These are phyloP conservation scores for Phytopythium ostracodes DNA, from an alignment of 352 stramenopile genomes.

Conservation along the genomic window DNA sequence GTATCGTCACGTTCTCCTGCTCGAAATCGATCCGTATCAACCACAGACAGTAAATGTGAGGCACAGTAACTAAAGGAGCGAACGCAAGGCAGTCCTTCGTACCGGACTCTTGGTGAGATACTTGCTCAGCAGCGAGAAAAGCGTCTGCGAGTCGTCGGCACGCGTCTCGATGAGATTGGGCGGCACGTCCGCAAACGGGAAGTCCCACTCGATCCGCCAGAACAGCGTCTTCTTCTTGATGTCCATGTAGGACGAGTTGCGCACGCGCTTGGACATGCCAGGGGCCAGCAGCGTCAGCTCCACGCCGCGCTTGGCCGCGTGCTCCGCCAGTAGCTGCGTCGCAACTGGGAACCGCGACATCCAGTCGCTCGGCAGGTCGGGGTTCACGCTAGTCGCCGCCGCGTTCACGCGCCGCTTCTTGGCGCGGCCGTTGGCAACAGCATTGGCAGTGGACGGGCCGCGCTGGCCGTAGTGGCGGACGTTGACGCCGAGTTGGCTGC, in stretches of 20 bases:
- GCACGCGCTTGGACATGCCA: slow-evolving; percentile 74
- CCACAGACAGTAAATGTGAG: not conserved
- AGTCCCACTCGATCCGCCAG: slow-evolving; percentile 80
- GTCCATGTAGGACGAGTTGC: slow-evolving; percentile 78
- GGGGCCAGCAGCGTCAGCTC: slow-evolving; percentile 65
- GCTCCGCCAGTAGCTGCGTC: slow-evolving; percentile 64
- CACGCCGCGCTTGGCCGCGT: slow-evolving; percentile 64
- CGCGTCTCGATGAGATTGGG: slow-evolving; percentile 48
- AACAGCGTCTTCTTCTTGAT: slow-evolving; percentile 52
- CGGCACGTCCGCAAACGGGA: slow-evolving; percentile 42
- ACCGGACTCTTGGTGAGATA: slow-evolving; percentile 61
- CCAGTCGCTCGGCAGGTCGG: slow-evolving; percentile 67
- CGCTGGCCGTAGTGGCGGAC: slow-evolving; percentile 25
- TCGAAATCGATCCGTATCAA: not conserved
- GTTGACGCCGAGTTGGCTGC: slow-evolving; percentile 36
- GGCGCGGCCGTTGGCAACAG: not conserved
- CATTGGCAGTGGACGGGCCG: slow-evolving; percentile 14
- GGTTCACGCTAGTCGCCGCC: slow-evolving; percentile 30
- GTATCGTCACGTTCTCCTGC: slow-evolving; percentile 66
- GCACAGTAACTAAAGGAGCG: not conserved
- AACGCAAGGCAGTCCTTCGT: not conserved
- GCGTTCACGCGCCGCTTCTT: slow-evolving; percentile 24
- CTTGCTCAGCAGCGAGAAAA: slow-evolving; percentile 51
- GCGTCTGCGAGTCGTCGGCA: slow-evolving; percentile 46
- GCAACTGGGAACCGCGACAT: slow-evolving; percentile 62